Evolutionary conservation across 2,329 filamentous ascomycete genomes (phyloP).

Genomic region (Apiospora marii): DNA sequence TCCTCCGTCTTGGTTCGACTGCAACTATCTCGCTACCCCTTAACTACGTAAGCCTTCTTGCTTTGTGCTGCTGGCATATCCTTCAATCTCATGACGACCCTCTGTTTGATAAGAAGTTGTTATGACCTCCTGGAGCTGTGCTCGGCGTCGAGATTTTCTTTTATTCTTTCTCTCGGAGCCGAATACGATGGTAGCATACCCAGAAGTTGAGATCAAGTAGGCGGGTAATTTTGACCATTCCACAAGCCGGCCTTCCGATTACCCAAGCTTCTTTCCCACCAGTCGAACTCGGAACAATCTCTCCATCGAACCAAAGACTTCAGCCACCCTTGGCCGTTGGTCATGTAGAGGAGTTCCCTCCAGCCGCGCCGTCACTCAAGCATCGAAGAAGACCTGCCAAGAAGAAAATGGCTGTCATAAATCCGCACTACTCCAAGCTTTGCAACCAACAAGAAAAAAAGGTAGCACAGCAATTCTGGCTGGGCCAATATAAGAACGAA

Average conservation of each 20-base stretch:
- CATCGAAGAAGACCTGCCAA: conserved; percentile 32
- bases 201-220: not conserved
- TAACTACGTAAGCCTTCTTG: conserved; percentile 3
- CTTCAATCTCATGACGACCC: not conserved
- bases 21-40: not conserved
- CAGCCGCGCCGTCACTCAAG: not conserved
- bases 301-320: not conserved
- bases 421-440: conserved; percentile 42
- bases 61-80: not conserved
- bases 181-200: not conserved
- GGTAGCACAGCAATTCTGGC: not conserved
- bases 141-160: not conserved
- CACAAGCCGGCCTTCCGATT: not conserved
- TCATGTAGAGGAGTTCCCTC: not conserved
- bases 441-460: conserved; percentile 27
- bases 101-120: not conserved
- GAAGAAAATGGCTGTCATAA: conserved; percentile 29
- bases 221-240: not conserved
- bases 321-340: not conserved
- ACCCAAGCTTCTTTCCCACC: conserved; percentile 3
- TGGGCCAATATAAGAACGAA: conserved; percentile 34
- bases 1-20: not conserved
- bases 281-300: not conserved
- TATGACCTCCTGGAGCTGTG: not conserved
- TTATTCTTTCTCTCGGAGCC: not conserved